Evolutionary conservation across 164 flowering plant species (phyloP).

Genomic region (Macadamia tetraphylla): DNA sequence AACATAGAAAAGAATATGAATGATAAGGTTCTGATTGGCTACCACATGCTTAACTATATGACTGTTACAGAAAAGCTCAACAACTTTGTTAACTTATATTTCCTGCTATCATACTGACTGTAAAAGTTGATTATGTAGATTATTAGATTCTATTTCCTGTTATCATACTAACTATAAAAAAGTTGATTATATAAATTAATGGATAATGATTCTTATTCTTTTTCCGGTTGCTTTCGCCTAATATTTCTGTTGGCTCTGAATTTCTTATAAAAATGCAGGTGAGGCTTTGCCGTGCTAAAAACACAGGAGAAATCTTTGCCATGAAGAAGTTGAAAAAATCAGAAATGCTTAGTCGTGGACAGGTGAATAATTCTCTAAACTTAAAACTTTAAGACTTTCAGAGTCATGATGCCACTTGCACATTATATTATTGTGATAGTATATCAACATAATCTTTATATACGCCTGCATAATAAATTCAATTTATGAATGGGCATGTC

Average conservation of each 20-base stretch:
- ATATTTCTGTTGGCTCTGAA: too few species aligned
- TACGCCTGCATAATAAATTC: too few species aligned
- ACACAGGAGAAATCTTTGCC: constrained; percentile 21
- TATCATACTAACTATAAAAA: background rate
- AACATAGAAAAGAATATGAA: background rate
- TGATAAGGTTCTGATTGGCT: background rate
- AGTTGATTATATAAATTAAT: background rate
- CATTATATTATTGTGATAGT: too few species aligned
- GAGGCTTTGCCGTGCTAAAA: too few species aligned
- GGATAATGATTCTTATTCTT: background rate
- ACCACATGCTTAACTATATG: background rate
- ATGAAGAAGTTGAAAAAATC: constrained; percentile 83
- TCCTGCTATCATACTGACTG: too few species aligned
- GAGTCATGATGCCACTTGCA: background rate
- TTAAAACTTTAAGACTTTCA: background rate
- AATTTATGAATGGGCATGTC: background rate
- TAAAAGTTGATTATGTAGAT: too few species aligned
- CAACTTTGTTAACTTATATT: background rate
- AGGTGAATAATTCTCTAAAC: constrained; percentile 37
- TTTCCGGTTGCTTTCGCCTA: background rate
- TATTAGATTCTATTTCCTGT: background rate
- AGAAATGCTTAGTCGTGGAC: constrained; percentile 95
- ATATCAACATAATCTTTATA: too few species aligned
- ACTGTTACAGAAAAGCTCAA: background rate
- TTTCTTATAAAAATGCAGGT: too few species aligned